Conservation (phyloP, 345 rosid genomes). For the Excoecaria cochinchinensis region DNA sequence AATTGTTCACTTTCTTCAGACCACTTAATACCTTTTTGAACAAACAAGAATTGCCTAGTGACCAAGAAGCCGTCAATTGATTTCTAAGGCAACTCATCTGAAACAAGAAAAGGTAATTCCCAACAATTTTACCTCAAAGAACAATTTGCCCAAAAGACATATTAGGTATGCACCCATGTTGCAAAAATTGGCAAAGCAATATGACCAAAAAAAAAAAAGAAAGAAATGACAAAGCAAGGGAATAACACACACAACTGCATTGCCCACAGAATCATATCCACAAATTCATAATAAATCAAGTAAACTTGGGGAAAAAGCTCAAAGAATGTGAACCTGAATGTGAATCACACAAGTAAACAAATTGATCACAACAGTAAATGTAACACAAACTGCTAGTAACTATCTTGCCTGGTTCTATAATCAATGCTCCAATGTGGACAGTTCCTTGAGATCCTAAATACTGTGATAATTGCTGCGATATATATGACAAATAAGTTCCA, state of each 20-base stretch:
- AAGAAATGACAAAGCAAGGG: neutral
- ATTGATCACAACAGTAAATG: neutral
- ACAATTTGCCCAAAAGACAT: neutral
- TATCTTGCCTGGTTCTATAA: constrained; percentile 88
- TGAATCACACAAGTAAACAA: neutral
- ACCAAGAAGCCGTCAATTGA: neutral
- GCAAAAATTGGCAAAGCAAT: neutral
- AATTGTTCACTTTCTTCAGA: neutral
- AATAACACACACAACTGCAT: neutral
- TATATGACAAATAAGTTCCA: constrained; percentile 51
- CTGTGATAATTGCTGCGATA: constrained; percentile 50
- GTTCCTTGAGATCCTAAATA: constrained; percentile 33
- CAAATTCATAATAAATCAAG: neutral
- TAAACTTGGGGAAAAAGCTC: neutral
- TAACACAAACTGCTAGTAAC: neutral
- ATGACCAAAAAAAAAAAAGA: neutral
- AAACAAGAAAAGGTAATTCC: neutral
- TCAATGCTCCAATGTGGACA: constrained; percentile 66
- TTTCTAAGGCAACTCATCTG: neutral
- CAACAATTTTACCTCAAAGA: neutral
- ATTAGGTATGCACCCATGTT: neutral
- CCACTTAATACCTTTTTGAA: neutral
- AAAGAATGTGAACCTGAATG: neutral
- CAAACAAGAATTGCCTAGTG: neutral
- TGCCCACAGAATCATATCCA: neutral